Evolutionary conservation across 1,284 basidiomycete species (phyloP).

Genomic region (Sphagnurus paluster): DNA sequence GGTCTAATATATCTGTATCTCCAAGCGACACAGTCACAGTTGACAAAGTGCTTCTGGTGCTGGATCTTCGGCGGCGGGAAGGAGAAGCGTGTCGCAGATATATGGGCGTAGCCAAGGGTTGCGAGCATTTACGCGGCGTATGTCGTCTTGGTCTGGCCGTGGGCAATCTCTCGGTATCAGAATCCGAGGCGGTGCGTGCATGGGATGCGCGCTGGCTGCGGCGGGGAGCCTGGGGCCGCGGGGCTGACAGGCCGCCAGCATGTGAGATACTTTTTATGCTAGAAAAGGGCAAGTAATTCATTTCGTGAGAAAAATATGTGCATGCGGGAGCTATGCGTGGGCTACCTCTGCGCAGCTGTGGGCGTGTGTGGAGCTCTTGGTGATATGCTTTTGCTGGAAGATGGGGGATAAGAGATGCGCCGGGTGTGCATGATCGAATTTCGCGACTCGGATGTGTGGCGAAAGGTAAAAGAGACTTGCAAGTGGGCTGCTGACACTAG

Average conservation of each 20-base stretch:
- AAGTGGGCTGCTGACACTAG: constrained; percentile 15
- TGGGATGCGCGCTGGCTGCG: constrained; percentile 22
- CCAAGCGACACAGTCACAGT: no score
- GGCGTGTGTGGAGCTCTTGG: background rate
- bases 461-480: constrained; percentile 5
- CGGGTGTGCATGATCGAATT: constrained; percentile 6
- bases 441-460: constrained; percentile 7
- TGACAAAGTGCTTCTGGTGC: no score
- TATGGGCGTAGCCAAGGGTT: constrained; percentile 23
- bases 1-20: no score
- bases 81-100: constrained; percentile 13
- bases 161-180: constrained; percentile 7
- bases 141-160: no score
- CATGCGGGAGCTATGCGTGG: background rate
- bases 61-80: constrained; percentile 12
- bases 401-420: constrained; percentile 7
- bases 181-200: constrained; percentile 21
- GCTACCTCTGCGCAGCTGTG: constrained; percentile 13
- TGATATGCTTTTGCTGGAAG: constrained; percentile 1
- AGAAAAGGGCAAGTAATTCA: no score
- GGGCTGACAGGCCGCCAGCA: constrained; percentile 18
- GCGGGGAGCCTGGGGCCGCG: constrained; percentile 13
- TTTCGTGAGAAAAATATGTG: constrained; percentile 15
- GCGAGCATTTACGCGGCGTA: constrained; percentile 5
- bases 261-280: constrained; percentile 16